Conservation (phyloP, 2,329 filamentous ascomycete genomes). For the Chaetomium olivaceum region DNA sequence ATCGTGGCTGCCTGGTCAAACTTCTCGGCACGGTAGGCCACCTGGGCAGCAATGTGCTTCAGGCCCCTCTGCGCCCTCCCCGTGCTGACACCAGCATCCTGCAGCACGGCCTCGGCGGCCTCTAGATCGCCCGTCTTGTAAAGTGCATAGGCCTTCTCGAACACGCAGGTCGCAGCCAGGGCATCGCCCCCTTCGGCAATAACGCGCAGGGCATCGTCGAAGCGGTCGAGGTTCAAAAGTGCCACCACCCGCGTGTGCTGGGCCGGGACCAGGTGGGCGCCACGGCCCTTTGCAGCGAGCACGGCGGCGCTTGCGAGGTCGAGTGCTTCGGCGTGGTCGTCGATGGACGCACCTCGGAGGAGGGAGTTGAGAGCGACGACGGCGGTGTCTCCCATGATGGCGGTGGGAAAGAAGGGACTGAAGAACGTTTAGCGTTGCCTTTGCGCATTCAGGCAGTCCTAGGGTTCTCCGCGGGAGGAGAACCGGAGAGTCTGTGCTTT, state of each 20-base stretch:
- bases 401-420: slow-evolving; percentile 22
- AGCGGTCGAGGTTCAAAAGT: slow-evolving; percentile 79
- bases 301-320: slow-evolving; percentile 62
- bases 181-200: slow-evolving; percentile 63
- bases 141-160: slow-evolving; percentile 79
- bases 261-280: slow-evolving; percentile 46
- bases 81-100: slow-evolving; percentile 12
- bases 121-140: slow-evolving; percentile 74
- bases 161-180: slow-evolving; percentile 59
- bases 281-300: slow-evolving; percentile 60
- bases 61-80: slow-evolving; percentile 29
- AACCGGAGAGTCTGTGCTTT: slow-evolving; percentile 10
- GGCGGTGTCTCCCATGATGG: slow-evolving; percentile 47
- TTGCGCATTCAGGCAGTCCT: slow-evolving; percentile 25
- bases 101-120: slow-evolving; percentile 56
- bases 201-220: slow-evolving; percentile 71
- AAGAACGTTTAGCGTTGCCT: slow-evolving; percentile 17
- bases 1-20: slow-evolving; percentile 66
- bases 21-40: slow-evolving; percentile 72
- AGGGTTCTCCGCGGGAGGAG: slow-evolving; percentile 22
- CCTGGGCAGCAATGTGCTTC: slow-evolving; percentile 62
- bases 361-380: slow-evolving; percentile 53
- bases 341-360: slow-evolving; percentile 56
- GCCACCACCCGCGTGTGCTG: slow-evolving; percentile 72
- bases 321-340: slow-evolving; percentile 75